Evolutionary conservation across 2,329 filamentous ascomycete species (phyloP).

Genomic region (Trichoderma pleuroti): DNA sequence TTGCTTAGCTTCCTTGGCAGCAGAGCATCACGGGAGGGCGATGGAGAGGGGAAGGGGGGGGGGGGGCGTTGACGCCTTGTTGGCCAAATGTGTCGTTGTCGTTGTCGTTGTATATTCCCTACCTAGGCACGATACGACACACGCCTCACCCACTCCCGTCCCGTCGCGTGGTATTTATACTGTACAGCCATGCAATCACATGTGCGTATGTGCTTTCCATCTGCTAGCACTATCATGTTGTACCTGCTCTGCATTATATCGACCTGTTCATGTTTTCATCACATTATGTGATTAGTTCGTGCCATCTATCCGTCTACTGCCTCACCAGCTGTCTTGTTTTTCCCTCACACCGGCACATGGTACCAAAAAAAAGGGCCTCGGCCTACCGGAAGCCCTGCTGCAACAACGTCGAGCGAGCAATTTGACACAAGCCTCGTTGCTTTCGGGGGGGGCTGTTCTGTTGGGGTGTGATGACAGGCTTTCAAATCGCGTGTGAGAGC

Average conservation of each 20-base stretch:
- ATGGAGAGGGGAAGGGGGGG: neutral
- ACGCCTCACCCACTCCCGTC: slow-evolving; percentile 4
- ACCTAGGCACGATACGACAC: neutral
- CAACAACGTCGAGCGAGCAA: neutral
- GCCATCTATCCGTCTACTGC: neutral
- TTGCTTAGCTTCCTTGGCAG: neutral
- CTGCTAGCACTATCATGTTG: neutral
- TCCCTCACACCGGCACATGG: neutral
- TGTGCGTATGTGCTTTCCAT: neutral
- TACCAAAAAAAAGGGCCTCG: neutral
- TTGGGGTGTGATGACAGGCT: neutral
- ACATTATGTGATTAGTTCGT: neutral
- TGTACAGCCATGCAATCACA: slow-evolving; percentile 9
- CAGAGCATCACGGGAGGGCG: neutral
- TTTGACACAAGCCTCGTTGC: slow-evolving; percentile 1
- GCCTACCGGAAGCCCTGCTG: neutral
- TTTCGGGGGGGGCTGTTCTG: neutral
- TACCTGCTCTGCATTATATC: neutral
- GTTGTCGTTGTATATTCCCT: no score
- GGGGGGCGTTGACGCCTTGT: neutral
- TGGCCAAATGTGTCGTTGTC: neutral
- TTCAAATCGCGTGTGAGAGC: neutral
- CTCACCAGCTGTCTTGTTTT: neutral
- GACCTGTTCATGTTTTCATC: neutral
- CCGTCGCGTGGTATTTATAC: neutral